Conservation (phyloP, 148 eudicot genomes). For the Nepenthes gracilis region DNA sequence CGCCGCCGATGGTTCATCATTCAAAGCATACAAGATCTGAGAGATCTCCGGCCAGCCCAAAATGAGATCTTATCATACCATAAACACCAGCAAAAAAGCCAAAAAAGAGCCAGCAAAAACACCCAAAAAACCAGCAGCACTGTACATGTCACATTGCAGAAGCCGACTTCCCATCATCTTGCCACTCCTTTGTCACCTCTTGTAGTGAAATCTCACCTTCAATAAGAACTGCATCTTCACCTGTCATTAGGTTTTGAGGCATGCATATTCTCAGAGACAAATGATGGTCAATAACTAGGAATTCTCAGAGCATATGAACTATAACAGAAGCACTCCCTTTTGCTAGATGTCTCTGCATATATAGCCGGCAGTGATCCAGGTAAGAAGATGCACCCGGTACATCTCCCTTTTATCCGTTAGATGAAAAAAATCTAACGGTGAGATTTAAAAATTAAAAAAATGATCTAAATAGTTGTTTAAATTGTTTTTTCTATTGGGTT, state of each 20-base stretch:
- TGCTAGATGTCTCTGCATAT: too few relatives aligned
- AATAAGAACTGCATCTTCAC: slow-evolving; percentile 93
- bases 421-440: too few relatives aligned
- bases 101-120: background rate
- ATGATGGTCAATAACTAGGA: background rate
- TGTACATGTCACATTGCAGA: background rate
- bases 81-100: background rate
- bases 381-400: too few relatives aligned
- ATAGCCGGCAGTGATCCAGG: too few relatives aligned
- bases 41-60: slow-evolving; percentile 47
- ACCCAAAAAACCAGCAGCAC: slow-evolving; percentile 4
- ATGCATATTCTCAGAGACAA: background rate
- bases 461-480: too few relatives aligned
- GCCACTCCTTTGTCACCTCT: slow-evolving; percentile 29
- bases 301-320: background rate
- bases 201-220: slow-evolving; percentile 85
- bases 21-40: background rate
- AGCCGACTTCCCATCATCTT: background rate
- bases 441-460: too few relatives aligned
- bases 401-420: too few relatives aligned
- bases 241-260: slow-evolving; percentile 22
- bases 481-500: too few relatives aligned
- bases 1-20: background rate
- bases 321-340: background rate
- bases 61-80: slow-evolving; percentile 44